phyloP scores from a whole-genome alignment of 2,329 filamentous ascomycete genomes.

The Gaeumannomyces tritici region DNA sequence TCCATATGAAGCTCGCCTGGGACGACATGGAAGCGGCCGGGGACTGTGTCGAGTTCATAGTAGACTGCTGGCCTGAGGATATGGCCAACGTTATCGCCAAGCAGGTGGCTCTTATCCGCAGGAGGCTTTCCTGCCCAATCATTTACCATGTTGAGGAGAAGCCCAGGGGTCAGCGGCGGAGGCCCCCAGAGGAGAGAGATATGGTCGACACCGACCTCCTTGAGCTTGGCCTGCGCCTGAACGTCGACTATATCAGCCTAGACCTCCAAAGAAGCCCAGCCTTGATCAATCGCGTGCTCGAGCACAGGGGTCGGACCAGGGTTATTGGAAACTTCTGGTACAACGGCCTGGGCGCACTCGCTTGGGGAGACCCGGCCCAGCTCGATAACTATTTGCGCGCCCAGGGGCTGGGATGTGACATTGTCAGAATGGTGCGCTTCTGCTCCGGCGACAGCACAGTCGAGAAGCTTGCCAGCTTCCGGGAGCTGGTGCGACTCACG shows the following conservation, averaged over 20 bases:
- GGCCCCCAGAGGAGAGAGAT: constrained; percentile 26
- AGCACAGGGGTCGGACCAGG: constrained; percentile 45
- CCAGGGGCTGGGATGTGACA: constrained; percentile 46
- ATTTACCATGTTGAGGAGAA: constrained; percentile 47
- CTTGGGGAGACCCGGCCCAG: constrained; percentile 47
- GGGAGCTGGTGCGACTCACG: constrained; percentile 30
- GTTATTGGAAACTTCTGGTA: constrained; percentile 49
- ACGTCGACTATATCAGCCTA: constrained; percentile 55
- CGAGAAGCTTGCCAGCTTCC: constrained; percentile 37
- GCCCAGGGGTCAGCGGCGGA: constrained; percentile 29
- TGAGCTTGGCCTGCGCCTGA: constrained; percentile 54
- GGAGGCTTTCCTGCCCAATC: constrained; percentile 45
- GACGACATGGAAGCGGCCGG: constrained; percentile 45
- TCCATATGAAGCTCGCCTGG: constrained; percentile 39
- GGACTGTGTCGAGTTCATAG: constrained; percentile 50
- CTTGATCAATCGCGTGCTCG: constrained; percentile 37
- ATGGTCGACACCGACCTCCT: constrained; percentile 45
- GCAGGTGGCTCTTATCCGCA: constrained; percentile 46
- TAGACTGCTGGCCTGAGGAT: constrained; percentile 45
- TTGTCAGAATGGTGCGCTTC: constrained; percentile 52
- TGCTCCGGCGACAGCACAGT: constrained; percentile 45
- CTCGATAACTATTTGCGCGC: constrained; percentile 44
- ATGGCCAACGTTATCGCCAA: constrained; percentile 39
- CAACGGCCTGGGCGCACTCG: constrained; percentile 31
- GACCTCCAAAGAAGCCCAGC: constrained; percentile 48